Evolutionary conservation across 163 green algal genomes (phyloP).

Genomic region (Volvox carteri): DNA sequence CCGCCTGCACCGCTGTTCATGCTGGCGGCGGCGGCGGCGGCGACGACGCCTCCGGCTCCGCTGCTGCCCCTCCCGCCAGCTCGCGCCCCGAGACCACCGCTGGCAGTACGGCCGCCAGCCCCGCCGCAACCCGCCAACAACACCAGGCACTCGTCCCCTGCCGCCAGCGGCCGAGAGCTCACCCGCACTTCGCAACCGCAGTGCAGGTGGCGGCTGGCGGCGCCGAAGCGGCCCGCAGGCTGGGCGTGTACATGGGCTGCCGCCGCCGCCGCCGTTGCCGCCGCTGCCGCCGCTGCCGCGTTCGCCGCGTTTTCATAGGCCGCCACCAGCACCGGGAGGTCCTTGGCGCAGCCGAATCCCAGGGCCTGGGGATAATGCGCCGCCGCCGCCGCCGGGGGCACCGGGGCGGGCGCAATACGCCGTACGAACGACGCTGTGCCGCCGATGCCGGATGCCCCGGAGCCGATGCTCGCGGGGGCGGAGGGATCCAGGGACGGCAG

Average conservation of each 20-base stretch:
- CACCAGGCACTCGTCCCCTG: constrained; percentile 30
- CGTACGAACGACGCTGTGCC: background rate
- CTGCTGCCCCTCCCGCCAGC: background rate
- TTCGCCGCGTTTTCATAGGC: background rate
- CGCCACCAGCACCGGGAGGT: background rate
- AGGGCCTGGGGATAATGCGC: background rate
- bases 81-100: background rate
- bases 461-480: background rate
- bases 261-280: background rate
- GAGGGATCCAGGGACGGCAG: background rate
- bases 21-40: background rate
- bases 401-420: background rate
- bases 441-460: background rate
- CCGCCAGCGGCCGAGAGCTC: background rate
- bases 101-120: background rate
- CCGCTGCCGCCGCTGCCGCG: background rate
- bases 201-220: background rate
- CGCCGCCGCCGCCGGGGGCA: too few species aligned
- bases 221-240: background rate
- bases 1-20: background rate
- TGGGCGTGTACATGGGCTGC: background rate
- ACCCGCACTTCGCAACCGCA: constrained; percentile 34
- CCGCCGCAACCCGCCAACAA: constrained; percentile 29
- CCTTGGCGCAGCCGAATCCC: constrained; percentile 27
- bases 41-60: background rate